A percentile compares a stretch with the other conserved stretches of the same genome.
Conservation (phyloP, 169 alveolate species). For the Plasmodium gaboni region DNA sequence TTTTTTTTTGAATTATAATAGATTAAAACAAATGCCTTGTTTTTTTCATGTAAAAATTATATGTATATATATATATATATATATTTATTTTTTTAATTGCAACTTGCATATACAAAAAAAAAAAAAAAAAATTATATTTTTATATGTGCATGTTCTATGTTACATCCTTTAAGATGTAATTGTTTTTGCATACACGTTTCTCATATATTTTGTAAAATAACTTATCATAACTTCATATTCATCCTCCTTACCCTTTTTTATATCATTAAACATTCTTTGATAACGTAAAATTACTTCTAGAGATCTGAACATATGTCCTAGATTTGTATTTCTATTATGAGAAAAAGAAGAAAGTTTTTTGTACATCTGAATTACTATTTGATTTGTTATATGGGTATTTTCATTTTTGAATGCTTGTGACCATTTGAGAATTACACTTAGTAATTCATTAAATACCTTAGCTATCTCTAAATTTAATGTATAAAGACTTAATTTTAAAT, state of each 20-base stretch:
- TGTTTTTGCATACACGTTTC: neutral
- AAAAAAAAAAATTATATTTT: neutral
- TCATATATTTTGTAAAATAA: conserved; percentile 16
- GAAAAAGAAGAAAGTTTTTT: conserved; percentile 12
- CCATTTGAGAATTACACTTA: conserved; percentile 21
- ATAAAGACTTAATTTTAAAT: neutral
- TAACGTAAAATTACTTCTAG: conserved; percentile 14
- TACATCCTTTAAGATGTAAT: neutral
- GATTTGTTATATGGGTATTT: conserved; percentile 3
- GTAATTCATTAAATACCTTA: conserved; percentile 16
- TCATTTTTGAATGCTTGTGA: conserved; percentile 35
- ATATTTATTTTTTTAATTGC: neutral
- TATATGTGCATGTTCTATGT: neutral
- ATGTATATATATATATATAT: neutral
- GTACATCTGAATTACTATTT: neutral
- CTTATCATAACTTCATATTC: neutral
- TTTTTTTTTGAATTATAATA: too few relatives aligned
- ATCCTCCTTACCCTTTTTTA: conserved; percentile 6
- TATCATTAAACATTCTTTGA: conserved; percentile 25
- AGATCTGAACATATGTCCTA: conserved; percentile 5
- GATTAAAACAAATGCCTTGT: too few relatives aligned
- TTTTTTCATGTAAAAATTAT: neutral
- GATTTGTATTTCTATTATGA: neutral
- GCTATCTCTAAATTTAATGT: conserved; percentile 8
- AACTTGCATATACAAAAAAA: neutral